Conservation (phyloP, 768 basidiomycete genomes). For the Rhizopogon vesiculosus region DNA sequence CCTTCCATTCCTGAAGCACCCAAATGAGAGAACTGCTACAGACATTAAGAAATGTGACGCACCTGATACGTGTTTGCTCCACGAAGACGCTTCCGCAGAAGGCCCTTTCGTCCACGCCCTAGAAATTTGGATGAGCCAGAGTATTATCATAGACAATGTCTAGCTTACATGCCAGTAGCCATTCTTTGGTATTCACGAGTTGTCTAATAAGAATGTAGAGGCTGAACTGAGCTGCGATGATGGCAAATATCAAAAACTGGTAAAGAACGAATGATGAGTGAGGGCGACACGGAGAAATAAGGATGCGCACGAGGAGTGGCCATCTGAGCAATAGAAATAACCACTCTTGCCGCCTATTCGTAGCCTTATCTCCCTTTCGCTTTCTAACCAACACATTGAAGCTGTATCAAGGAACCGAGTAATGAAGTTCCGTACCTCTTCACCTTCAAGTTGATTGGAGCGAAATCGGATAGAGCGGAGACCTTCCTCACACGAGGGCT, state of each 20-base stretch:
- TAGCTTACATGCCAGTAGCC: constrained; percentile 75
- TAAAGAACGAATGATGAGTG: neutral
- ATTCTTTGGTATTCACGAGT: constrained; percentile 92
- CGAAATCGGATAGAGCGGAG: constrained; percentile 81
- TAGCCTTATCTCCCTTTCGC: constrained; percentile 26
- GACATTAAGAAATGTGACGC: constrained; percentile 7
- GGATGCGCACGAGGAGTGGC: constrained; percentile 69
- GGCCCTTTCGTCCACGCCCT: constrained; percentile 87
- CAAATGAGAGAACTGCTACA: neutral
- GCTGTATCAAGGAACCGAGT: neutral
- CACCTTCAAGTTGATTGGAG: constrained; percentile 84
- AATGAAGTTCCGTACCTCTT: constrained; percentile 45
- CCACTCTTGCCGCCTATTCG: constrained; percentile 60
- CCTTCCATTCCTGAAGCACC: constrained; percentile 74
- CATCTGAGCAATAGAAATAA: constrained; percentile 76
- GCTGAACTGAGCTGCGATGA: constrained; percentile 83
- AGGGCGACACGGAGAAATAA: neutral
- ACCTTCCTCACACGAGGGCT: constrained; percentile 68
- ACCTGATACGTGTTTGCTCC: constrained; percentile 73
- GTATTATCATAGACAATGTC: neutral
- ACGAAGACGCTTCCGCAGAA: constrained; percentile 69
- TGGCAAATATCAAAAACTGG: constrained; percentile 78
- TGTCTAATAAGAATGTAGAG: constrained; percentile 87
- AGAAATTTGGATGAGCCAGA: neutral
- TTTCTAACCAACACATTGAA: constrained; percentile 23